Percentiles rank a stretch among this genome's conserved stretches.
Evolutionary conservation across 208 protist genomes (phyloP).

Genomic region (Crithidia sp.): DNA sequence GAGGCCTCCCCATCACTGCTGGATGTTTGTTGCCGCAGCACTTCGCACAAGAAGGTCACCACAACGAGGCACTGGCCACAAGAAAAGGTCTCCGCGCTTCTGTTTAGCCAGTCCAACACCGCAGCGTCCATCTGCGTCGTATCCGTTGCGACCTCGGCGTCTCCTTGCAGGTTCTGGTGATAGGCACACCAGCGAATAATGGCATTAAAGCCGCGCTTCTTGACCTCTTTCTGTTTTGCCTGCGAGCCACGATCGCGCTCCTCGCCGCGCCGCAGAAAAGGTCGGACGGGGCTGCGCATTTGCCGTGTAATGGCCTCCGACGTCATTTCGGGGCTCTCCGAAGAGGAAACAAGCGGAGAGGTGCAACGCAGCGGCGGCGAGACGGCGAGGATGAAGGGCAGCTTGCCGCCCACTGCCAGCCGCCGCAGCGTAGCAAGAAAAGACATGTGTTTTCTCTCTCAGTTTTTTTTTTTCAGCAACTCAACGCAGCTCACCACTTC

Average conservation of each 20-base stretch:
- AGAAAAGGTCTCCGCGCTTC: slow-evolving; percentile 43
- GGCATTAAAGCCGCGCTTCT: slow-evolving; percentile 63
- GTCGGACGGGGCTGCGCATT: neutral
- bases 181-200: slow-evolving; percentile 68
- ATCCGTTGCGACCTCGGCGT: neutral
- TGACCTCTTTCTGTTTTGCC: slow-evolving; percentile 36
- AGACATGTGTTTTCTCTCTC: slow-evolving; percentile 1
- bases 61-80: slow-evolving; percentile 81
- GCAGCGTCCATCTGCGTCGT: slow-evolving; percentile 36
- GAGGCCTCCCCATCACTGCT: neutral
- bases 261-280: neutral
- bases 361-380: slow-evolving; percentile 25
- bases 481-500: no score
- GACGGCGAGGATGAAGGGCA: slow-evolving; percentile 30
- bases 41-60: slow-evolving; percentile 73
- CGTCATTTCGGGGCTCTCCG: neutral
- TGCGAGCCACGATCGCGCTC: neutral
- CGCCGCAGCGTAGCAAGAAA: slow-evolving; percentile 6
- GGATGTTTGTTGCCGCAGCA: slow-evolving; percentile 25
- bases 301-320: slow-evolving; percentile 8
- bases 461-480: neutral
- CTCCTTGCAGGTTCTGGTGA: slow-evolving; percentile 40
- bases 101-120: slow-evolving; percentile 65
- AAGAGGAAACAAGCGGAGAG: slow-evolving; percentile 10
- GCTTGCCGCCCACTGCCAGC: slow-evolving; percentile 4